phyloP scores from a whole-genome alignment of 2,329 filamentous ascomycete genomes.

The Westerdykella aurantiaca region DNA sequence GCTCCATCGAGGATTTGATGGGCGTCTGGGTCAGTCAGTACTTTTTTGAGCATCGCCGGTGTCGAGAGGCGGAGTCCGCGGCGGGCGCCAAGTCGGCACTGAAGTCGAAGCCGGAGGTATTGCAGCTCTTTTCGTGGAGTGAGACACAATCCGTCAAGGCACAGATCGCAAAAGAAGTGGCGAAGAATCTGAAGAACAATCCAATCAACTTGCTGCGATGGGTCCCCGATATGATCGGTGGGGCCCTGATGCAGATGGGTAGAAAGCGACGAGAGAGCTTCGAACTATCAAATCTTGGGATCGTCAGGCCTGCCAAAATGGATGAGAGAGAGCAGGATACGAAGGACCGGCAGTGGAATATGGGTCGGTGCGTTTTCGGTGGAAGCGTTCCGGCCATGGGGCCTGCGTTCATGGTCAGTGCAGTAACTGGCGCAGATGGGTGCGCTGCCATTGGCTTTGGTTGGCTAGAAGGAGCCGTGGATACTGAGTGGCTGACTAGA shows the following conservation, averaged over 20 bases:
- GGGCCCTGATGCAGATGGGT: conserved; percentile 37
- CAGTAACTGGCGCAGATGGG: conserved; percentile 42
- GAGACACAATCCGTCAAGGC: conserved; percentile 14
- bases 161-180: conserved; percentile 10
- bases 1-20: conserved; percentile 1
- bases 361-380: conserved; percentile 43
- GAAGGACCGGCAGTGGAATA: conserved; percentile 12
- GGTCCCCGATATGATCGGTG: conserved; percentile 36
- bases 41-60: neutral
- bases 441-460: conserved; percentile 38
- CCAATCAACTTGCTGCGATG: conserved; percentile 37
- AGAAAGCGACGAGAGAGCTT: conserved; percentile 35
- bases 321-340: conserved; percentile 1
- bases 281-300: conserved; percentile 46
- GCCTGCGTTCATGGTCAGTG: conserved; percentile 36
- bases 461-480: conserved; percentile 39
- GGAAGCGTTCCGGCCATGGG: conserved; percentile 40
- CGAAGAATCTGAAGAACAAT: conserved; percentile 26
- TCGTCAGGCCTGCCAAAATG: conserved; percentile 17
- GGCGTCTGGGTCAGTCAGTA: conserved; percentile 7
- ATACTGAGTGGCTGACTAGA: conserved; percentile 18
- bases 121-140: conserved; percentile 14
- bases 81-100: neutral
- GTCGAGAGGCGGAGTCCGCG: neutral
- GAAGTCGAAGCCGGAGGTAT: too few relatives aligned